These are phyloP conservation scores for Penicillium sp. DNA, from an alignment of 2,329 filamentous ascomycete species.

Conservation along the genomic window DNA sequence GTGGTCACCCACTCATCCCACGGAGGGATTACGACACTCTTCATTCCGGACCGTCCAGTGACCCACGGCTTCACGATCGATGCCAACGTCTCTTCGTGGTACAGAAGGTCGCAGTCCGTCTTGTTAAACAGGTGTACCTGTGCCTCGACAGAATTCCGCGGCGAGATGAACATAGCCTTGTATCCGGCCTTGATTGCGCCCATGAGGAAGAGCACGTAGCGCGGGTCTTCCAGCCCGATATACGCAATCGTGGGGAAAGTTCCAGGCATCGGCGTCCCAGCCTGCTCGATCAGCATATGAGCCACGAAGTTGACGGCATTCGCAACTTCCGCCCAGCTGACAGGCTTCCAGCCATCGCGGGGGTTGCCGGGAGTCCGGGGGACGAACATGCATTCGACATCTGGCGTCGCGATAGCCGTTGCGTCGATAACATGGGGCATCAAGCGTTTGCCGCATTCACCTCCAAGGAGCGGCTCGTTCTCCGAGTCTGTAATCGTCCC, in stretches of 20 bases:
- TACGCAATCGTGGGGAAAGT: conserved; percentile 17
- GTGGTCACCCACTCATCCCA: conserved; percentile 6
- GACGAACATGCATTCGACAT: conserved; percentile 9
- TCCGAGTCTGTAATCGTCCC: conserved; percentile 14
- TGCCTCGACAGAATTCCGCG: conserved; percentile 14
- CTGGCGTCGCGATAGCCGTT: conserved; percentile 15
- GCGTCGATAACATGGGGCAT: conserved; percentile 16
- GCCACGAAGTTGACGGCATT: conserved; percentile 18
- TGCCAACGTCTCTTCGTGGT: conserved; percentile 10
- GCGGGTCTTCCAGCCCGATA: conserved; percentile 15
- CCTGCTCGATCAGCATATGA: conserved; percentile 10
- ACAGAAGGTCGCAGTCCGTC: conserved; percentile 12
- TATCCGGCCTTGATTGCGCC: conserved; percentile 19
- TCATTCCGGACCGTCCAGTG: conserved; percentile 3
- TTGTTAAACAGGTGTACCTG: conserved; percentile 14
- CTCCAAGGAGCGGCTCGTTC: conserved; percentile 5
- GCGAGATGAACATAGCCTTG: conserved; percentile 15
- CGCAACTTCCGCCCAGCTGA: conserved; percentile 16
- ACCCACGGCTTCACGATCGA: conserved; percentile 14
- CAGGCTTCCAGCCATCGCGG: conserved; percentile 10
- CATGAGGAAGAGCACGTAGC: conserved; percentile 11
- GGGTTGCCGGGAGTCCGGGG: conserved; percentile 6
- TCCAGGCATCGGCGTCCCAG: neutral
- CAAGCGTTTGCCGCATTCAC: conserved; percentile 12
- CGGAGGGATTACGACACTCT: conserved; percentile 8